Percentiles rank a stretch among this genome's conserved stretches.
Evolutionary conservation across 2,329 filamentous ascomycete species (phyloP).

Genomic region (Paradendryphiella salina): DNA sequence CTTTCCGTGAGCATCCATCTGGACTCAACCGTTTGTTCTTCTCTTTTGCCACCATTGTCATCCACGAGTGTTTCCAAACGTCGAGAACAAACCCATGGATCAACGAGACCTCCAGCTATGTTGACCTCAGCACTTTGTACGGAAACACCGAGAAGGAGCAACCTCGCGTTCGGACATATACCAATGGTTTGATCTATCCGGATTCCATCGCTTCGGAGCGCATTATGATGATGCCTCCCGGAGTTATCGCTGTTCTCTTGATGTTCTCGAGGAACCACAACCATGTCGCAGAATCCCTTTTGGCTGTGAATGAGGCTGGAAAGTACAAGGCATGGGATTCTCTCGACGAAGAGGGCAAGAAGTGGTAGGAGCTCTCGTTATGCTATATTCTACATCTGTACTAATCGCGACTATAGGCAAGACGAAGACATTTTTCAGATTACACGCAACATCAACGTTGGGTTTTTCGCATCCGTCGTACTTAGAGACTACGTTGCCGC

Average conservation of each 20-base stretch:
- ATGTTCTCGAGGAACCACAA: conserved; percentile 80
- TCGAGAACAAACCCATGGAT: conserved; percentile 63
- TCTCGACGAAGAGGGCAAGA: conserved; percentile 49
- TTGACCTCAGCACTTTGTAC: conserved; percentile 73
- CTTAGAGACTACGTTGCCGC: conserved; percentile 78
- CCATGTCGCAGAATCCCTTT: conserved; percentile 74
- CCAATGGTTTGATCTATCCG: conserved; percentile 67
- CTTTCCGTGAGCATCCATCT: conserved; percentile 66
- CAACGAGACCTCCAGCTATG: conserved; percentile 70
- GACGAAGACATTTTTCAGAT: conserved; percentile 54
- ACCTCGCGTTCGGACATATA: conserved; percentile 65
- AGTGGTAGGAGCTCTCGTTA: conserved; percentile 31
- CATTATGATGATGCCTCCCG: conserved; percentile 67
- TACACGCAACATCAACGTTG: conserved; percentile 59
- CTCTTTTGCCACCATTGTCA: conserved; percentile 69
- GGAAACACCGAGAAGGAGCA: conserved; percentile 67
- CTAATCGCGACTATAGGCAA: conserved; percentile 27
- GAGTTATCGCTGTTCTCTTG: conserved; percentile 67
- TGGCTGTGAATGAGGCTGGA: conserved; percentile 78
- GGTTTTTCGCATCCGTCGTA: conserved; percentile 64
- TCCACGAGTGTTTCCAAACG: conserved; percentile 65
- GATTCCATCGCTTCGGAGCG: conserved; percentile 70
- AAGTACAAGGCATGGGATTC: conserved; percentile 73
- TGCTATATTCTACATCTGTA: not conserved
- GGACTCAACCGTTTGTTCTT: conserved; percentile 72